A percentile compares a stretch with the other conserved stretches of the same genome.
phyloP scores from a whole-genome alignment of 2,329 filamentous ascomycete genomes.

The Ascochyta fabae region DNA sequence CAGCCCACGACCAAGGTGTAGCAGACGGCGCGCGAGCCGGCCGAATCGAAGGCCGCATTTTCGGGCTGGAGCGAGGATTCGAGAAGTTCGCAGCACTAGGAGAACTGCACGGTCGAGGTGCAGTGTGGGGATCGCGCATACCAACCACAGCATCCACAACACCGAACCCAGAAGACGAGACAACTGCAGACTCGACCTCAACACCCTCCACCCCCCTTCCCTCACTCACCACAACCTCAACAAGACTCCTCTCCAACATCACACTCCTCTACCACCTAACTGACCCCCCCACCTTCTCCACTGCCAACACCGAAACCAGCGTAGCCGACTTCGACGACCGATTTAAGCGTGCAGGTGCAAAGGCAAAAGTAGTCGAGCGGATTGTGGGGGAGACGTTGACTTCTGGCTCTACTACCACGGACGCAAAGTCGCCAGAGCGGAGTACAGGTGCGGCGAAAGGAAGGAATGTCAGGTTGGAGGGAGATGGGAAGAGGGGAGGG shows the following conservation, averaged over 20 bases:
- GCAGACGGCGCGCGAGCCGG: conserved; percentile 79
- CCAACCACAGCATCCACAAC: conserved; percentile 28
- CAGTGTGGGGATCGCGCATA: conserved; percentile 82
- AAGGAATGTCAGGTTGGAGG: conserved; percentile 22
- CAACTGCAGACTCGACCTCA: background rate
- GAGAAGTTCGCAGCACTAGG: conserved; percentile 89
- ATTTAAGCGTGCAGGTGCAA: conserved; percentile 80
- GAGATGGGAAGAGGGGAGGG: conserved; percentile 21
- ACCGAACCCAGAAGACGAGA: no score
- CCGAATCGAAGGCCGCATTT: conserved; percentile 83
- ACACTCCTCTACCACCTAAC: conserved; percentile 76
- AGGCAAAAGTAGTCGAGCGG: conserved; percentile 83
- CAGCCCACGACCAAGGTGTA: conserved; percentile 79
- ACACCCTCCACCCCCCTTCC: background rate
- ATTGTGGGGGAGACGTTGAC: conserved; percentile 56
- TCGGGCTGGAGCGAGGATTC: conserved; percentile 91
- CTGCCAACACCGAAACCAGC: conserved; percentile 83
- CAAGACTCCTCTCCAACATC: conserved; percentile 78
- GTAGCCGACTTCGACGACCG: conserved; percentile 93
- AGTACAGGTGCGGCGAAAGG: conserved; percentile 39
- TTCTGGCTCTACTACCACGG: background rate
- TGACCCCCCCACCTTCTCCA: conserved; percentile 78
- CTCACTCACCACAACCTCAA: conserved; percentile 13
- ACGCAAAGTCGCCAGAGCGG: conserved; percentile 15
- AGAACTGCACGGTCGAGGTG: conserved; percentile 74